These are phyloP conservation scores for Pyrenula massariospora DNA, from an alignment of 495 filamentous ascomycete species.

Conservation along the genomic window DNA sequence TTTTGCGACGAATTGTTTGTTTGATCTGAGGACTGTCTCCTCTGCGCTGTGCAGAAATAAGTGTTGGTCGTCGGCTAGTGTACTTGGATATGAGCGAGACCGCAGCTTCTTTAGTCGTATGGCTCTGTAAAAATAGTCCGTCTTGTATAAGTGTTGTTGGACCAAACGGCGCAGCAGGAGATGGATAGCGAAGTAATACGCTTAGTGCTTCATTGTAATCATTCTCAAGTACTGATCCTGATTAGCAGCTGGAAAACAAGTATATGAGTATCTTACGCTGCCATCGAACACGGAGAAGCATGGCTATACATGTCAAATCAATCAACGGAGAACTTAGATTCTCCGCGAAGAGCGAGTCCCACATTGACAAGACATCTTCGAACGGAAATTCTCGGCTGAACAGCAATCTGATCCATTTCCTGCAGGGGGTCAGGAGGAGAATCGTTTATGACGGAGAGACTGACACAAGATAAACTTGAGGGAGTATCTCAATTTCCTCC, in stretches of 20 bases:
- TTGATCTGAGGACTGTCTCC: slow-evolving; percentile 15
- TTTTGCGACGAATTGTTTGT: slow-evolving; percentile 22
- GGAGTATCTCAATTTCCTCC: slow-evolving; percentile 76
- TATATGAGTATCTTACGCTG: slow-evolving; percentile 48
- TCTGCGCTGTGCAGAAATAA: slow-evolving; percentile 14
- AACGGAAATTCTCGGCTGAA: slow-evolving; percentile 92
- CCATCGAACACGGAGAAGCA: slow-evolving; percentile 91
- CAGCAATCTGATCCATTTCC: slow-evolving; percentile 87
- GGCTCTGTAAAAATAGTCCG: slow-evolving; percentile 71
- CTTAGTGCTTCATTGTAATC: slow-evolving; percentile 79
- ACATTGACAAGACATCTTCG: slow-evolving; percentile 68
- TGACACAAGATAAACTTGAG: slow-evolving; percentile 92
- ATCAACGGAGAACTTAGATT: slow-evolving; percentile 73
- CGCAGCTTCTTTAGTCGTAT: slow-evolving; percentile 62
- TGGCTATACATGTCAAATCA: slow-evolving; percentile 81
- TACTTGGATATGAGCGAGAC: slow-evolving; percentile 71
- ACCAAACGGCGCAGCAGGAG: slow-evolving; percentile 45
- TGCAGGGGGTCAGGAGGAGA: slow-evolving; percentile 14
- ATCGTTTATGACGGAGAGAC: slow-evolving; percentile 13
- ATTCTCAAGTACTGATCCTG: slow-evolving; percentile 55
- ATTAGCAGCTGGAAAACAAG: slow-evolving; percentile 1
- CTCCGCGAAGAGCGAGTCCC: slow-evolving; percentile 86
- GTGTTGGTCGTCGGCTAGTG: slow-evolving; percentile 51
- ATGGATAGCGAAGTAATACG: slow-evolving; percentile 70
- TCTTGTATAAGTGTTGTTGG: slow-evolving; percentile 76